Evolutionary conservation across 2,329 filamentous ascomycete genomes (phyloP), one percentile per base, ranked within the genome.

Genomic region (Sclerotinia borealis): DNA sequence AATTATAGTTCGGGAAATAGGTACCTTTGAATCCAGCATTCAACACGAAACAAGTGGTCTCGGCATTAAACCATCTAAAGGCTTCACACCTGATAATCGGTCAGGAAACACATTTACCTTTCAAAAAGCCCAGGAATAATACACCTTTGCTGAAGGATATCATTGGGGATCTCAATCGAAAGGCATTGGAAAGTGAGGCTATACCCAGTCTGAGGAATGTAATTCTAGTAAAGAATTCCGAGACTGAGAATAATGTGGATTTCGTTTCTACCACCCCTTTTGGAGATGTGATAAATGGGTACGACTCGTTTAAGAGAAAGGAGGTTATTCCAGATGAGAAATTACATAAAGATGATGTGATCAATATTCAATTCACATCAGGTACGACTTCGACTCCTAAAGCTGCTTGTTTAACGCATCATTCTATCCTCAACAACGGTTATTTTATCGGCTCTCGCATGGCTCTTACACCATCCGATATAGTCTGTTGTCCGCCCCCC

Each of bases 311-410:
- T 19, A 74, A 76, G 0, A 67, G 72, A 2, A 64, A 71, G 0
- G 22, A 73, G 2, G 70, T 85, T 2, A 71, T 66, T 25, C 81
- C 83, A 0, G 79, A 82, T 61, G 62, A 74, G 29, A 77, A 78
- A 0, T 79, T 88, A 1, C 68, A 79, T 19, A 80, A 86, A 0
- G 75, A 84, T 65, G 93, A 98, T 58, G 86, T 89, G 2, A 88
- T 96, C 68, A 98, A 97, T 74, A 96, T 98, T 68, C 93, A 98
- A 75, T 98, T 98, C 78, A 99, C 95, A 0, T 93, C 89, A 0
- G 95, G 93, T n/a, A 98, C 95, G 0, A 98, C 95, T 0, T 91
- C 90, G 0, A 81, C 84, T 72, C 93, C 93, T 27, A 98, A 98
- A 77, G 95, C 95, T 0, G 93, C 93, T 1, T 96, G 92, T 79